Percentiles rank a stretch among this genome's conserved stretches.
Conservation (phyloP, 2,329 filamentous ascomycete genomes). For the Anisogramma anomala region DNA sequence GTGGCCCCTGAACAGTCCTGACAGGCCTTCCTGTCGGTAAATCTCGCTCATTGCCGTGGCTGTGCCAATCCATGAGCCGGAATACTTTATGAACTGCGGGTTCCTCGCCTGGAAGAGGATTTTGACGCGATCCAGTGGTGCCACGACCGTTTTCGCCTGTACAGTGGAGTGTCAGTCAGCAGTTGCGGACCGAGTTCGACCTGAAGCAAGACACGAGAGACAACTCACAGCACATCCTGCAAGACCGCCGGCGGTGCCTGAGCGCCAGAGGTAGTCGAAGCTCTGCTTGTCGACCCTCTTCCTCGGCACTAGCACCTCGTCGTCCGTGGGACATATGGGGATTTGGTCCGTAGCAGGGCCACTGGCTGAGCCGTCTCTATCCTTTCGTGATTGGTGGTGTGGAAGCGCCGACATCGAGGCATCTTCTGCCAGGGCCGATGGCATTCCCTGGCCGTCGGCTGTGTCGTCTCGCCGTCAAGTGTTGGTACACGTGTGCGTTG, state of each 20-base stretch:
- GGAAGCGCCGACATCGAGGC: slow-evolving; percentile 44
- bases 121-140: slow-evolving; percentile 92
- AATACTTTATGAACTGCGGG: slow-evolving; percentile 86
- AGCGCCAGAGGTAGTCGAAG: slow-evolving; percentile 72
- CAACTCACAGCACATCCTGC: slow-evolving; percentile 78
- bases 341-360: slow-evolving; percentile 23
- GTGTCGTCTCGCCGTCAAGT: slow-evolving; percentile 2
- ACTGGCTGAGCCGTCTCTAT: slow-evolving; percentile 19
- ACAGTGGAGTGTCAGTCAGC: slow-evolving; percentile 12
- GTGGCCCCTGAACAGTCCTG: slow-evolving; percentile 83
- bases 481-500: neutral
- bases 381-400: slow-evolving; percentile 28
- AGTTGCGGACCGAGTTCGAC: neutral
- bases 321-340: slow-evolving; percentile 37
- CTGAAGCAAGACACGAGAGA: neutral
- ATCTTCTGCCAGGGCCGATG: slow-evolving; percentile 45
- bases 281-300: slow-evolving; percentile 56
- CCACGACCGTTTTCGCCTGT: slow-evolving; percentile 89
- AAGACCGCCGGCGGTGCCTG: slow-evolving; percentile 74
- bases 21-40: slow-evolving; percentile 57
- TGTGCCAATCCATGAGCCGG: slow-evolving; percentile 77
- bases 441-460: slow-evolving; percentile 33
- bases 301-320: slow-evolving; percentile 36
- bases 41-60: slow-evolving; percentile 76
- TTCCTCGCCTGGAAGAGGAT: slow-evolving; percentile 96